Conservation (phyloP, 2,329 filamentous ascomycete genomes). For the Corinectria fuckeliana region DNA sequence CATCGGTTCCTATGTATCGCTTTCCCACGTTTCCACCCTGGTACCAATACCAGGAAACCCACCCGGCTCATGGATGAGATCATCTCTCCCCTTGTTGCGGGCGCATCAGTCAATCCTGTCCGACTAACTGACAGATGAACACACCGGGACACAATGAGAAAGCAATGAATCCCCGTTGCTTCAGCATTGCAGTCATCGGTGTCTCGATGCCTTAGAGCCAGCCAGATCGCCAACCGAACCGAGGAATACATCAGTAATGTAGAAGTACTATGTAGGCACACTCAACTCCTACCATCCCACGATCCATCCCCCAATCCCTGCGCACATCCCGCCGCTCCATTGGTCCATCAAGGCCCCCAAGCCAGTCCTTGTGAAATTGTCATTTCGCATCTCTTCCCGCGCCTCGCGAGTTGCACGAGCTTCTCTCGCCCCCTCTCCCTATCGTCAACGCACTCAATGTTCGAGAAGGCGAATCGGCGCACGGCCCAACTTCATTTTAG, state of each 20-base stretch:
- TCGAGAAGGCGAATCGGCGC: background rate
- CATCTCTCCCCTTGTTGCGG: background rate
- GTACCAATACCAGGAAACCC: constrained; percentile 1
- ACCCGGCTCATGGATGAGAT: constrained; percentile 2
- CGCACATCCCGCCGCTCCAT: constrained; percentile 18
- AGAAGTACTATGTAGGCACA: too few relatives aligned
- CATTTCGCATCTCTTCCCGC: constrained; percentile 15
- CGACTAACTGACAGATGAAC: background rate
- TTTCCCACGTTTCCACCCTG: constrained; percentile 8
- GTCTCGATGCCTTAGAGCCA: too few relatives aligned
- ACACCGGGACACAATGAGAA: too few relatives aligned
- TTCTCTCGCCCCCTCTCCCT: too few relatives aligned
- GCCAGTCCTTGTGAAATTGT: constrained; percentile 18
- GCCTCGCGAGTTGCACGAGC: background rate
- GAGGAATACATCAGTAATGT: too few relatives aligned
- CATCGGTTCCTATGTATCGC: constrained; percentile 4
- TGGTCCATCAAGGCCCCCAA: constrained; percentile 6
- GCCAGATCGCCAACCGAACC: too few relatives aligned
- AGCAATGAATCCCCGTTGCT: too few relatives aligned
- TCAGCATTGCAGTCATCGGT: too few relatives aligned
- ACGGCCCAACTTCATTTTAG: background rate
- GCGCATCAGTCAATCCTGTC: background rate
- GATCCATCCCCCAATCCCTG: constrained; percentile 5
- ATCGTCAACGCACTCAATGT: background rate
- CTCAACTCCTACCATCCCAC: background rate